phyloP scores from a whole-genome alignment of 257 asterid genomes.

The Ilex asprella region DNA sequence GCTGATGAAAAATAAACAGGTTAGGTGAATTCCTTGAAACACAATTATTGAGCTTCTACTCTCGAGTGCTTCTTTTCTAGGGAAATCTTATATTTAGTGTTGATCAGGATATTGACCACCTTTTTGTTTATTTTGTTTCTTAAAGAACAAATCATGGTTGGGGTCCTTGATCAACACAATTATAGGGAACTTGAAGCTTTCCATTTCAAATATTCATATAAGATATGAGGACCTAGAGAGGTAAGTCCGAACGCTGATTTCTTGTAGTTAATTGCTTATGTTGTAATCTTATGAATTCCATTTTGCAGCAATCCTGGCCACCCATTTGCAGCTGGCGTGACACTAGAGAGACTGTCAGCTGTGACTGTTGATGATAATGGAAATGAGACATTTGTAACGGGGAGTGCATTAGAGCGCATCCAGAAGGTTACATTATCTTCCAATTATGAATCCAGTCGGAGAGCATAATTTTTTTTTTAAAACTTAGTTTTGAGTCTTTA shows the following conservation, averaged over 20 bases:
- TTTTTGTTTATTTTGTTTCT: conserved; percentile 21
- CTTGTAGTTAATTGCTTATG: conserved; percentile 1
- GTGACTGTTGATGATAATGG: conserved; percentile 87
- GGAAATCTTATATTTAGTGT: not conserved
- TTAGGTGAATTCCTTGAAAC: no score
- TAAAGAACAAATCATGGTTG: conserved; percentile 87
- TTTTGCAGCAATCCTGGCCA: conserved; percentile 84
- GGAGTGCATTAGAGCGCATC: conserved; percentile 77
- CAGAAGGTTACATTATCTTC: conserved; percentile 61
- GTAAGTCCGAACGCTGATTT: conserved; percentile 30
- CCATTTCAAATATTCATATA: conserved; percentile 88
- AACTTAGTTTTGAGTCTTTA: not conserved
- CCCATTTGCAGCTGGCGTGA: conserved; percentile 88
- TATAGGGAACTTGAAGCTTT: conserved; percentile 94
- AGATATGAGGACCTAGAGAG: conserved; percentile 98
- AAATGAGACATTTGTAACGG: conserved; percentile 77
- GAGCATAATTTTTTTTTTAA: not conserved
- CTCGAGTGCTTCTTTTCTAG: not conserved
- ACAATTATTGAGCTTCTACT: not conserved
- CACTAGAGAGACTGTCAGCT: conserved; percentile 87
- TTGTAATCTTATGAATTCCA: conserved; percentile 13
- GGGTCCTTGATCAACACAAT: conserved; percentile 93
- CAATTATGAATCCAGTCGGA: conserved; percentile 7
- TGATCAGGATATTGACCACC: conserved; percentile 14
- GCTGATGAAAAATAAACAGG: no score